Percentiles rank a stretch among this genome's conserved stretches.
Conservation (phyloP, 108 stramenopile species). For the Mediolabrus comicus region DNA sequence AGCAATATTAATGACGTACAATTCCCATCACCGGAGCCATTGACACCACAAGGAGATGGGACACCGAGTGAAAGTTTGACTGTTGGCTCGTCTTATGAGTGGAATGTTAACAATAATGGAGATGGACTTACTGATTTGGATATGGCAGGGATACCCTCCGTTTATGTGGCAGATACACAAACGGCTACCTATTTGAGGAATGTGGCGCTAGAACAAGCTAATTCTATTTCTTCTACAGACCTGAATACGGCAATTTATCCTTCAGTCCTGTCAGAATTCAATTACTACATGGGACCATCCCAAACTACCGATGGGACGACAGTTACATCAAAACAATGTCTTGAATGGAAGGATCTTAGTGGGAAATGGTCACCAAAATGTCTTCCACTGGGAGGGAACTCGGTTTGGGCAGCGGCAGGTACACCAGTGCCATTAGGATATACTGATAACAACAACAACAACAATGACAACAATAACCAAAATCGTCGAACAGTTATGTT, state of each 20-base stretch:
- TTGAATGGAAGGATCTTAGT: constrained; percentile 73
- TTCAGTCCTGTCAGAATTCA: constrained; percentile 67
- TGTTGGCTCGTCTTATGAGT: constrained; percentile 60
- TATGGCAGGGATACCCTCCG: constrained; percentile 77
- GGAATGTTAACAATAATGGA: constrained; percentile 63
- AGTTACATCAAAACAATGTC: constrained; percentile 46
- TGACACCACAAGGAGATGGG: constrained; percentile 62
- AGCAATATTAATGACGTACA: constrained; percentile 7
- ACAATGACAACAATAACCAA: constrained; percentile 7
- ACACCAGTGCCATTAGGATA: constrained; percentile 42
- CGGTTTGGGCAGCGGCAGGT: constrained; percentile 77
- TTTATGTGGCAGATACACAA: constrained; percentile 51
- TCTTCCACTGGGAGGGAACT: constrained; percentile 78
- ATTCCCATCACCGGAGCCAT: constrained; percentile 56
- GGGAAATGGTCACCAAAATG: constrained; percentile 77
- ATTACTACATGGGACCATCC: constrained; percentile 85
- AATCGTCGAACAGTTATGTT: constrained; percentile 52
- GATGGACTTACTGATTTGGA: constrained; percentile 59
- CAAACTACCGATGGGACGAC: constrained; percentile 35
- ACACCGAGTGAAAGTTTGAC: constrained; percentile 62
- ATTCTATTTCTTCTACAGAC: constrained; percentile 9
- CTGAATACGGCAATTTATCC: constrained; percentile 23
- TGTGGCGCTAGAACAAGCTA: constrained; percentile 32
- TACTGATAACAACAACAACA: constrained; percentile 9
- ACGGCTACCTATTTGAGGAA: constrained; percentile 50